Evolutionary conservation across 768 basidiomycete genomes (phyloP).

Genomic region (Hortiboletus campestris): DNA sequence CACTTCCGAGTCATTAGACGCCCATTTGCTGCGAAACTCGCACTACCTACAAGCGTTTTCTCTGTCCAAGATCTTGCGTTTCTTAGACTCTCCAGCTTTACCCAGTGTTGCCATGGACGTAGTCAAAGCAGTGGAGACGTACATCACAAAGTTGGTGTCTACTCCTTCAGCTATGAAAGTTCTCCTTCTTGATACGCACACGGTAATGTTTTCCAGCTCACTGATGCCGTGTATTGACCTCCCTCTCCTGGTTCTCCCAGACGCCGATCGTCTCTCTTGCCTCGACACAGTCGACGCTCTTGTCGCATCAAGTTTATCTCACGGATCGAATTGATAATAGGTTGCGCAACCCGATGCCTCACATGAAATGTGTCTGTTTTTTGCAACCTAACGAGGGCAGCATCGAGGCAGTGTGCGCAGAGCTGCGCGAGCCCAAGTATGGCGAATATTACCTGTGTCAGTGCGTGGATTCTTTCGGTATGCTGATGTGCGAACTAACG

Average conservation of each 20-base stretch:
- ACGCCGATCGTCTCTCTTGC: conserved; percentile 95
- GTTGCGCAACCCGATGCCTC: conserved; percentile 86
- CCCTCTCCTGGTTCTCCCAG: conserved; percentile 37
- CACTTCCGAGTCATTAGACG: not conserved
- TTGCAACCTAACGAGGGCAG: conserved; percentile 81
- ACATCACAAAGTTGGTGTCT: conserved; percentile 85
- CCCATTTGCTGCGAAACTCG: not conserved
- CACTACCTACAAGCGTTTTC: not conserved
- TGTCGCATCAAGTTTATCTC: conserved; percentile 95
- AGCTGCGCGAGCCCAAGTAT: conserved; percentile 88
- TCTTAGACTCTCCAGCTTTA: not conserved
- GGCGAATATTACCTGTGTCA: conserved; percentile 99
- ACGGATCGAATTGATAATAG: conserved; percentile 97
- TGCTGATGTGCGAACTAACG: conserved; percentile 17
- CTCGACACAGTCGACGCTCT: conserved; percentile 87
- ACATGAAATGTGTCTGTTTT: conserved; percentile 97
- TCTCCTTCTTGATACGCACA: conserved; percentile 89
- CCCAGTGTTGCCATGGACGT: conserved; percentile 69
- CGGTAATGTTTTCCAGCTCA: conserved; percentile 50
- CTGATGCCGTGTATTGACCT: not conserved
- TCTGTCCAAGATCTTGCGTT: not conserved
- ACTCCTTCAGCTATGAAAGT: conserved; percentile 93
- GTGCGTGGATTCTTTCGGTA: conserved; percentile 63
- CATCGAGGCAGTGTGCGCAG: conserved; percentile 76
- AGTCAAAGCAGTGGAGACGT: conserved; percentile 91